phyloP scores from a whole-genome alignment of 257 asterid species.

The Mentha longifolia region DNA sequence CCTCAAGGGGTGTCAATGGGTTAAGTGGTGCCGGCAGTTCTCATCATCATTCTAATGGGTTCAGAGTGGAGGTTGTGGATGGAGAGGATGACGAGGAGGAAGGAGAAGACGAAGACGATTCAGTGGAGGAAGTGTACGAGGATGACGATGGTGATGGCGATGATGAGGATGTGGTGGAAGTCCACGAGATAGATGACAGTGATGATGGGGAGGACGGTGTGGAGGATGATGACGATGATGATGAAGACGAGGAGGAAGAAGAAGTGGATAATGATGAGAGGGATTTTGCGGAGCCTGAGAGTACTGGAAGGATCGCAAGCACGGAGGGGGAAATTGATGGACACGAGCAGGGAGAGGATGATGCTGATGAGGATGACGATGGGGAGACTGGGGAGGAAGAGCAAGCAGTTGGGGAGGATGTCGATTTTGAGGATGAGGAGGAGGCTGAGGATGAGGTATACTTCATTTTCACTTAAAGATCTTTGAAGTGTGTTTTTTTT shows the following conservation, averaged over 20 bases:
- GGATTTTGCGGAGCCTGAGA: conserved; percentile 58
- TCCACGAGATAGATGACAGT: conserved; percentile 71
- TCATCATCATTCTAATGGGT: conserved; percentile 64
- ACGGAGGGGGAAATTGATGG: conserved; percentile 93
- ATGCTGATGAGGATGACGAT: conserved; percentile 74
- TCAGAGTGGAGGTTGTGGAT: conserved; percentile 50
- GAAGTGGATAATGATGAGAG: conserved; percentile 78
- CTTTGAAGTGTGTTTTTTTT: too few relatives aligned
- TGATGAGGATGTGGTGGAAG: conserved; percentile 84
- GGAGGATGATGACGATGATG: conserved; percentile 61
- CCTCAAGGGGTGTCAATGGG: conserved; percentile 54
- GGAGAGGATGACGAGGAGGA: conserved; percentile 61
- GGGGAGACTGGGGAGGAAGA: conserved; percentile 94
- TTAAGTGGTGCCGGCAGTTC: conserved; percentile 34
- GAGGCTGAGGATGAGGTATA: conserved; percentile 83
- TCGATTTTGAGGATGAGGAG: conserved; percentile 74
- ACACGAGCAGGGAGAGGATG: conserved; percentile 94
- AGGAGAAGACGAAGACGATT: conserved; percentile 66
- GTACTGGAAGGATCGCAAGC: conserved; percentile 63
- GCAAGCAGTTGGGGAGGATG: conserved; percentile 69
- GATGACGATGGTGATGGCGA: conserved; percentile 51
- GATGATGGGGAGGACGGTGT: conserved; percentile 71
- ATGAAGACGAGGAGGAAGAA: conserved; percentile 65
- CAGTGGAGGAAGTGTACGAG: conserved; percentile 71
- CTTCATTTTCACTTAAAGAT: conserved; percentile 16